phyloP scores from a whole-genome alignment of 257 asterid genomes.

The Linderniella brevidens region DNA sequence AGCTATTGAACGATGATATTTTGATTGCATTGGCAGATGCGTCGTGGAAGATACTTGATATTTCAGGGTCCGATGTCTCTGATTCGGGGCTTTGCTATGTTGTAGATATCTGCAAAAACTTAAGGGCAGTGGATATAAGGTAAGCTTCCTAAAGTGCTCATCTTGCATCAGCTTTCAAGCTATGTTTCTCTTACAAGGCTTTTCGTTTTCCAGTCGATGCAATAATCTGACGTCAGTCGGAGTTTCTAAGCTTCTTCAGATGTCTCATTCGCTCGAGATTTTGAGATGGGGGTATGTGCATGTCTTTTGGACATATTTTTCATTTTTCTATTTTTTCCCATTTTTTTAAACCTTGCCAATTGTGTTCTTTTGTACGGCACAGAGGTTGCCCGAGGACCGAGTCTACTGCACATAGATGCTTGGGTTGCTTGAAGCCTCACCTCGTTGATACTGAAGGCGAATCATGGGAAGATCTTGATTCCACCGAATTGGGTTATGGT shows the following conservation, averaged over 20 bases:
- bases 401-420: conserved; percentile 48
- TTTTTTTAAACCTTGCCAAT: background rate
- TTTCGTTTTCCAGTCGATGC: conserved; percentile 43
- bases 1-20: conserved; percentile 52
- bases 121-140: conserved; percentile 80
- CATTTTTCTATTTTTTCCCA: background rate
- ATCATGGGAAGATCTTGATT: conserved; percentile 95
- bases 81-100: conserved; percentile 54
- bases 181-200: background rate
- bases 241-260: conserved; percentile 54
- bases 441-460: conserved; percentile 52
- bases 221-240: conserved; percentile 50
- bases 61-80: conserved; percentile 67
- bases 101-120: conserved; percentile 31
- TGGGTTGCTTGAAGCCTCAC: conserved; percentile 45
- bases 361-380: conserved; percentile 32
- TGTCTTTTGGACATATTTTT: background rate
- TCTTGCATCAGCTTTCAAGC: background rate
- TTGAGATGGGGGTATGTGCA: conserved; percentile 91
- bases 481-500: conserved; percentile 33
- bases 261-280: conserved; percentile 51
- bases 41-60: conserved; percentile 67
- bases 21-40: conserved; percentile 57
- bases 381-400: conserved; percentile 81
- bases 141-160: too few species aligned